Evolutionary conservation across 768 basidiomycete species (phyloP).

Genomic region (Amylocystis lapponica): DNA sequence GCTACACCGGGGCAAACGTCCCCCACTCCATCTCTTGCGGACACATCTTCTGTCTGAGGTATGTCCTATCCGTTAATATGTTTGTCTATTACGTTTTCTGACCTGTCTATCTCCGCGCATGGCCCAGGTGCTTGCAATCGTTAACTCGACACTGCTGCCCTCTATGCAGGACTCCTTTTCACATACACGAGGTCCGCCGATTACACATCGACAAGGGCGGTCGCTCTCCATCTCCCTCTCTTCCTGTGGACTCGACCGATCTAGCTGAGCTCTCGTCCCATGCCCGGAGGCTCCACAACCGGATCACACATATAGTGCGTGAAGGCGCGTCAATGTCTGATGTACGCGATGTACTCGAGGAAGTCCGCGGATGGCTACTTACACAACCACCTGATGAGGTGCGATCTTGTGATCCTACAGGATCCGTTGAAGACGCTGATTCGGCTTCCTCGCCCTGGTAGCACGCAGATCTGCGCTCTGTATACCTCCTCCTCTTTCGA

Average conservation of each 20-base stretch:
- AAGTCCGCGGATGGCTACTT: conserved; percentile 18
- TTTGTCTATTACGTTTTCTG: background rate
- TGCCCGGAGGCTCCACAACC: conserved; percentile 46
- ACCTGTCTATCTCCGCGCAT: background rate
- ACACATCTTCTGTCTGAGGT: conserved; percentile 52
- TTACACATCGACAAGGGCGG: conserved; percentile 56
- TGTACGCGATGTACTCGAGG: conserved; percentile 14
- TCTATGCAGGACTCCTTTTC: conserved; percentile 55
- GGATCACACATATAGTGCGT: conserved; percentile 48
- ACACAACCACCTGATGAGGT: conserved; percentile 17
- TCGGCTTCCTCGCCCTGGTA: conserved; percentile 2
- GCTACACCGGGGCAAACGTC: conserved; percentile 46
- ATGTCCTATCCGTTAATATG: background rate
- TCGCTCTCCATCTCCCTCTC: conserved; percentile 13
- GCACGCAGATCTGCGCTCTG: conserved; percentile 21
- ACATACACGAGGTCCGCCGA: conserved; percentile 38
- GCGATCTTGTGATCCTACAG: background rate
- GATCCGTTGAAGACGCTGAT: conserved; percentile 1
- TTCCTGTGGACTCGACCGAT: conserved; percentile 3
- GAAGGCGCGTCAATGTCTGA: conserved; percentile 36
- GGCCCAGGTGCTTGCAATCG: conserved; percentile 47
- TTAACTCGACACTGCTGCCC: conserved; percentile 50
- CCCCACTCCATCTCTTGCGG: conserved; percentile 68
- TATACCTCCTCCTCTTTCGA: conserved; percentile 16
- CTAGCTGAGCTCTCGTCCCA: conserved; percentile 25